phyloP scores from a whole-genome alignment of 441 rosid genomes.

The Pelargonium cotyledonis region DNA sequence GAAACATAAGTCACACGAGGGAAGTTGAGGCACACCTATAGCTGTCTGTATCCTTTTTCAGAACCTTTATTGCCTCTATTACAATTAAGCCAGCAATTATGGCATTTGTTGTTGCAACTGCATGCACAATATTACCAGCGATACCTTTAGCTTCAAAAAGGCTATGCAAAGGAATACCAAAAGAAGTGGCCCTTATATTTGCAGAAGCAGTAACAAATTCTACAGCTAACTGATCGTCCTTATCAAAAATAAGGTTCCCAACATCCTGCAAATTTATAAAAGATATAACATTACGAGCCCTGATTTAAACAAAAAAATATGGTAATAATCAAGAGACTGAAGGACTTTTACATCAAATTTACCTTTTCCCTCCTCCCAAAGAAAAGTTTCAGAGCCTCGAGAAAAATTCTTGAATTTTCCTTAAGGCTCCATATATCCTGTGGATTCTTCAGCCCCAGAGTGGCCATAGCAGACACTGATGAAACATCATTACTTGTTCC shows the following conservation, averaged over 20 bases:
- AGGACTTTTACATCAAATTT: conserved; percentile 1
- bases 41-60: conserved; percentile 49
- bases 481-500: conserved; percentile 33
- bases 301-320: conserved; percentile 3
- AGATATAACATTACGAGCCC: conserved; percentile 9
- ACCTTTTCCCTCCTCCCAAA: conserved; percentile 72
- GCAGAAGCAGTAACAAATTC: conserved; percentile 98
- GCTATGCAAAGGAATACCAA: conserved; percentile 85
- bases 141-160: conserved; percentile 99
- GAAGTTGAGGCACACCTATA: conserved; percentile 54
- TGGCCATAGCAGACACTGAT: conserved; percentile 64
- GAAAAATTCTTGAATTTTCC: conserved; percentile 73
- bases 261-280: conserved; percentile 48
- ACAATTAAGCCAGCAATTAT: conserved; percentile 87
- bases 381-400: conserved; percentile 68
- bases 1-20: conserved; percentile 13
- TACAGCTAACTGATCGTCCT: conserved; percentile 96
- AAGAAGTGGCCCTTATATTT: conserved; percentile 87
- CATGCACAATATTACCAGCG: conserved; percentile 97
- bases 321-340: conserved; percentile 10
- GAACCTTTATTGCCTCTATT: conserved; percentile 93
- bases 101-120: conserved; percentile 97
- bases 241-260: conserved; percentile 85
- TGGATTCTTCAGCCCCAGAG: conserved; percentile 88
- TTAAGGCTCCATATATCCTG: conserved; percentile 85